Base-by-base conservation (phyloP, 2,329 filamentous ascomycete species). In the Aspergillus sp. region DNA sequence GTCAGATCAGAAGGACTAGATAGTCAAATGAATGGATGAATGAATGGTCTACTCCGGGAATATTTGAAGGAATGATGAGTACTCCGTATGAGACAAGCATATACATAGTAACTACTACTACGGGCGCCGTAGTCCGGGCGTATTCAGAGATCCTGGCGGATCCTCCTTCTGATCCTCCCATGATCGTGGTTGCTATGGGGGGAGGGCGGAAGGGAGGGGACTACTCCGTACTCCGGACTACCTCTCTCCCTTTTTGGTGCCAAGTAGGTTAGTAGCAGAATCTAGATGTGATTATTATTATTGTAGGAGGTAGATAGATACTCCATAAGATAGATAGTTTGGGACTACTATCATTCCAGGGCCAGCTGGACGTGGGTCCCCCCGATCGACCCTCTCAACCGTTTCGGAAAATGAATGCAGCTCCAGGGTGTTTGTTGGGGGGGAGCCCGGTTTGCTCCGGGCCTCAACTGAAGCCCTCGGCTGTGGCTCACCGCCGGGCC, bases 361-460 rank as follows among this genome's bases (percentile, higher is more conserved):
- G 11, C 32, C 32, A 36, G 19, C 41, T 44, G 41, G 41, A 36
- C 41, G 41, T 44, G 41, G 41, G 44, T 49, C 44, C 19, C 19
- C 21, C 27, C 49, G n/a, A 19, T 32, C 32, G 17, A 27, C 23
- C 55, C 39, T 44, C 57, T 57, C 60, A 64, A 64, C 59, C 25
- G 54, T 64, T 64, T 55, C 36, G 30, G 48, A 38, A 54, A 56
- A 17, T 32, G 30, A 39, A 21, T 39, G 25, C 36, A 25, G 42
- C 17, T 32, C 30, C 15, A 30, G 51, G 23, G 32, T 17, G 27
- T 57, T 49, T 61, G 64, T 67, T 66, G 65, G 63, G 63, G 41
- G 44, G 36, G 23, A 27, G 47, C 62, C 66, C 65, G 65, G 58
- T 61, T 64, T 67, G 21, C 62, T 63, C 67, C 66, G 67, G 41